Conservation (phyloP, 768 basidiomycete species). For the Suillus discolor region DNA sequence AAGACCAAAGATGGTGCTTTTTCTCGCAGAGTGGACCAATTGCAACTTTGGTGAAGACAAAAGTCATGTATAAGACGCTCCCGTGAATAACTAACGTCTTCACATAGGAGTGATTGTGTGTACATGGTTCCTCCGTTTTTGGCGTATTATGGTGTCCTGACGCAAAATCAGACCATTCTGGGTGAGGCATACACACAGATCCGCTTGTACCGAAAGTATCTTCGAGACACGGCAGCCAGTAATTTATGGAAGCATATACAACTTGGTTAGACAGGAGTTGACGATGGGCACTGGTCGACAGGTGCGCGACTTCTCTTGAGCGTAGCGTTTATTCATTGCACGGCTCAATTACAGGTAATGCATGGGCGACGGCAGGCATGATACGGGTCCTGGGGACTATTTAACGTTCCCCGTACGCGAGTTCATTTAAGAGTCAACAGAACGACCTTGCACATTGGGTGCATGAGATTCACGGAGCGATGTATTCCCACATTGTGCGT, state of each 20-base stretch:
- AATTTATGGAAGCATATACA: conserved; percentile 81
- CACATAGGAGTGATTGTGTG: conserved; percentile 69
- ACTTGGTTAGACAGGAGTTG: conserved; percentile 56
- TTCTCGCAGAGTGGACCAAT: conserved; percentile 67
- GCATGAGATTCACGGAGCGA: conserved; percentile 70
- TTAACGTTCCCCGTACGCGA: conserved; percentile 56
- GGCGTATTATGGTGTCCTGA: conserved; percentile 76
- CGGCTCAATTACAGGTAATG: conserved; percentile 58
- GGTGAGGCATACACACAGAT: conserved; percentile 72
- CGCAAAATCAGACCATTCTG: conserved; percentile 59
- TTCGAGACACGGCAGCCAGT: conserved; percentile 50
- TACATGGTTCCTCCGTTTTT: conserved; percentile 90
- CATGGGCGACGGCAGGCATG: conserved; percentile 89
- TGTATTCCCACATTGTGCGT: conserved; percentile 64
- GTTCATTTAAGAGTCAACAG: conserved; percentile 51
- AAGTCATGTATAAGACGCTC: not conserved
- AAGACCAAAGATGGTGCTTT: conserved; percentile 76
- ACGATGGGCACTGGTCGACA: conserved; percentile 80
- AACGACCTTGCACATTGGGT: conserved; percentile 66
- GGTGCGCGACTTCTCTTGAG: conserved; percentile 40
- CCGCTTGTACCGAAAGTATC: conserved; percentile 66
- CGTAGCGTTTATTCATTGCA: not conserved
- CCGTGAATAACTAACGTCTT: not conserved
- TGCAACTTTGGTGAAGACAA: conserved; percentile 68
- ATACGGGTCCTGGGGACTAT: conserved; percentile 80